phyloP scores from a whole-genome alignment of 164 flowering plant species.

The Vitis riparia region DNA sequence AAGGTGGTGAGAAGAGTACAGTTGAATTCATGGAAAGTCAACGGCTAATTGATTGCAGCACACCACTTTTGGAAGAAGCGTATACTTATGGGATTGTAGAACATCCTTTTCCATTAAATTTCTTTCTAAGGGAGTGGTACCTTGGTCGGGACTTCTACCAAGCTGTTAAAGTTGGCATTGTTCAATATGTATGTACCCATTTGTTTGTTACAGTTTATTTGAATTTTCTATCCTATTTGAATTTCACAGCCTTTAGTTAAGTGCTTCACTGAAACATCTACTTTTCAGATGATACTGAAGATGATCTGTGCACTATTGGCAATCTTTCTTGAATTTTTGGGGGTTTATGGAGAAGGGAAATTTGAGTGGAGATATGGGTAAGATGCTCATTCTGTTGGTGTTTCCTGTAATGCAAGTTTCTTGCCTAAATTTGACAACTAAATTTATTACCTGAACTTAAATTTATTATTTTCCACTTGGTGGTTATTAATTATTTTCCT shows the following conservation, averaged over 20 bases:
- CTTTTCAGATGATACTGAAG: conserved; percentile 90
- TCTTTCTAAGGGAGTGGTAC: conserved; percentile 71
- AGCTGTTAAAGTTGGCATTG: conserved; percentile 96
- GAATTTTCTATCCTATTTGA: background rate
- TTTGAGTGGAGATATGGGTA: conserved; percentile 98
- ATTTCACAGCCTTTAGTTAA: background rate
- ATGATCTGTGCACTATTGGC: conserved; percentile 88
- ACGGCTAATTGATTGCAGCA: conserved; percentile 37
- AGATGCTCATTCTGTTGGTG: conserved; percentile 12
- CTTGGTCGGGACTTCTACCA: conserved; percentile 95
- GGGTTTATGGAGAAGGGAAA: conserved; percentile 96
- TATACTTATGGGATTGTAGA: conserved; percentile 83
- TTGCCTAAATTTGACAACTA: background rate
- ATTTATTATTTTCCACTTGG: background rate
- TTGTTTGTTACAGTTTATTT: conserved; percentile 4
- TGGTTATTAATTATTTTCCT: background rate
- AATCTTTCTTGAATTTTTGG: conserved; percentile 70
- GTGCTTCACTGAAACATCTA: conserved; percentile 3
- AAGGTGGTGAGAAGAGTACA: conserved; percentile 91
- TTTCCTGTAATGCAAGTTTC: background rate
- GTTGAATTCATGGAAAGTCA: conserved; percentile 83
- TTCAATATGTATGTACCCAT: conserved; percentile 81
- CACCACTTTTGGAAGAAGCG: conserved; percentile 76
- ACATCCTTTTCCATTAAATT: conserved; percentile 96
- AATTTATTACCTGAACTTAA: background rate